A percentile compares a stretch with the other conserved stretches of the same genome.
These are phyloP conservation scores for Kernera saxatilis DNA, from an alignment of 345 rosid species.

Conservation along the genomic window DNA sequence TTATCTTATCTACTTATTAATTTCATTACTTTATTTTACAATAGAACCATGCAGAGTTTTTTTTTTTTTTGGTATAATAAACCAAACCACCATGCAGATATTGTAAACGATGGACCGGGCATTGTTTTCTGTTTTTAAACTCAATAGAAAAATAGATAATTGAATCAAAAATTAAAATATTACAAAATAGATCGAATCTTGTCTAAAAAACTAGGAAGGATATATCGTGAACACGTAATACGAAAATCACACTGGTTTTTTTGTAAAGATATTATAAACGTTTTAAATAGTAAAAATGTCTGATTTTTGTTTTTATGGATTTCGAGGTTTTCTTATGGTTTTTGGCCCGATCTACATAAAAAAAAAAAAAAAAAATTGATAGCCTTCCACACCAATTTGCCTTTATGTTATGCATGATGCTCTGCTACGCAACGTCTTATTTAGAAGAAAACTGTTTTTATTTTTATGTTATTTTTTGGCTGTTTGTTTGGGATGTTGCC, in stretches of 20 bases:
- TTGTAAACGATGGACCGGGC: not conserved
- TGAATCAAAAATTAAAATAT: not conserved
- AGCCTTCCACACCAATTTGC: not conserved
- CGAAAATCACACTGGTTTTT: too few relatives aligned
- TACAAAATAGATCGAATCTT: not conserved
- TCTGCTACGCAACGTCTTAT: not conserved
- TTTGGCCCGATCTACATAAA: too few relatives aligned
- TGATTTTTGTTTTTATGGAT: too few relatives aligned
- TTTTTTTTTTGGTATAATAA: too few relatives aligned
- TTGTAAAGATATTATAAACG: too few relatives aligned
- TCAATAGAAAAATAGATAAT: not conserved
- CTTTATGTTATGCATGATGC: not conserved
- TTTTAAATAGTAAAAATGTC: too few relatives aligned
- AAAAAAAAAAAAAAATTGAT: not conserved
- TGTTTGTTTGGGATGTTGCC: conserved; percentile 22
- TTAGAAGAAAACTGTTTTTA: not conserved
- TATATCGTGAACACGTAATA: too few relatives aligned
- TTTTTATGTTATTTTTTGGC: not conserved
- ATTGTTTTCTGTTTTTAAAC: not conserved
- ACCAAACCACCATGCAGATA: conserved; percentile 3
- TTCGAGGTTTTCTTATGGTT: too few relatives aligned
- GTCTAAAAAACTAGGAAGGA: too few relatives aligned
- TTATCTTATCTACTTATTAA: not conserved
- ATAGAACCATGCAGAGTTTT: not conserved
- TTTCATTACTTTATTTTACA: not conserved